A percentile compares a stretch with the other conserved stretches of the same genome.
Evolutionary conservation across 352 stramenopile genomes (phyloP).

Genomic region (Hyaloperonospora brassicae): DNA sequence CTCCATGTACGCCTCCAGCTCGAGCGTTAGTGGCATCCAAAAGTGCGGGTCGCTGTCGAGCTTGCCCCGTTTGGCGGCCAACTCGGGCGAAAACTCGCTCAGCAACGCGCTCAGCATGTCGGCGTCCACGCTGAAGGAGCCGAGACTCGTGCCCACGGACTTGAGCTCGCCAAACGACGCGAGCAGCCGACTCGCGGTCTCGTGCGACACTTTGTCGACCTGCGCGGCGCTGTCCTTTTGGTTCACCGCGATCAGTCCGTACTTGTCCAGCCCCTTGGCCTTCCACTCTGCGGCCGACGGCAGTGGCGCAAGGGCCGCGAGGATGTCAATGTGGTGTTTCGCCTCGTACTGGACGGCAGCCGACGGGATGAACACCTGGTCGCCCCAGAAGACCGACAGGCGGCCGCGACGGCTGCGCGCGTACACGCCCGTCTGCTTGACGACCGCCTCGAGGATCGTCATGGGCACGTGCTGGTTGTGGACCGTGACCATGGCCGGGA

Average conservation of each 20-base stretch:
- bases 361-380: conserved; percentile 97
- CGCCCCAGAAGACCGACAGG: conserved; percentile 96
- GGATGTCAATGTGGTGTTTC: conserved; percentile 96
- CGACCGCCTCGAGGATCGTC: conserved; percentile 96
- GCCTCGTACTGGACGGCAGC: conserved; percentile 88
- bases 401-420: conserved; percentile 89
- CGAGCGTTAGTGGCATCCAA: conserved; percentile 97
- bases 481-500: conserved; percentile 89
- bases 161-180: conserved; percentile 91
- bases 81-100: conserved; percentile 88
- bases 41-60: conserved; percentile 97
- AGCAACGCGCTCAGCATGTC: conserved; percentile 90
- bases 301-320: conserved; percentile 92
- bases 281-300: conserved; percentile 90
- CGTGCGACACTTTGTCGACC: conserved; percentile 97
- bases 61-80: conserved; percentile 89
- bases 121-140: conserved; percentile 93
- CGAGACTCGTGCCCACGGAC: conserved; percentile 91
- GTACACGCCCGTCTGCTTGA: conserved; percentile 98
- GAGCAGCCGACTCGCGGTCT: conserved; percentile 91
- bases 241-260: conserved; percentile 96
- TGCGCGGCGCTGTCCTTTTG: conserved; percentile 87
- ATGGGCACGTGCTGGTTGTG: conserved; percentile 86
- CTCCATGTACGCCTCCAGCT: conserved; percentile 85
- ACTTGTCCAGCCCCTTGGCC: conserved; percentile 96